These are phyloP conservation scores for Paraconiothyrium sp. DNA, from an alignment of 2,329 filamentous ascomycete genomes.

Conservation along the genomic window DNA sequence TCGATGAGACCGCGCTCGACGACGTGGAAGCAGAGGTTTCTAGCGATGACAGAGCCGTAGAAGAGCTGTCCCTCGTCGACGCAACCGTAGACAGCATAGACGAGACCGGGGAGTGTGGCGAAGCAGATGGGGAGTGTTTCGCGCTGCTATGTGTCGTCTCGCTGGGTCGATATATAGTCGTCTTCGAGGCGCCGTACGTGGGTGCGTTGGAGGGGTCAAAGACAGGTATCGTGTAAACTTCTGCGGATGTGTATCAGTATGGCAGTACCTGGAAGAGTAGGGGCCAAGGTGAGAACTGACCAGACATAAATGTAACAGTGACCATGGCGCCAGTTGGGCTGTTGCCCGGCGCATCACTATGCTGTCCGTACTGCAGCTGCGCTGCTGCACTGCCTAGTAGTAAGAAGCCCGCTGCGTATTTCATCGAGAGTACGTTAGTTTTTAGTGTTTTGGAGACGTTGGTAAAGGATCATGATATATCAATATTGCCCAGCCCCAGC, in stretches of 20 bases:
- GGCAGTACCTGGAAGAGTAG: not conserved
- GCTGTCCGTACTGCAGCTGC: slow-evolving; percentile 10
- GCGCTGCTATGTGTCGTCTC: not conserved
- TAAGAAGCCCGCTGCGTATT: not conserved
- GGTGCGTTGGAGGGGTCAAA: slow-evolving; percentile 16
- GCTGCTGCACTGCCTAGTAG: slow-evolving; percentile 8
- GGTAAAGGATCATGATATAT: not conserved
- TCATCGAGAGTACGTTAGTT: slow-evolving; percentile 4
- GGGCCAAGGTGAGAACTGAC: not conserved
- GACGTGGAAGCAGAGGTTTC: not conserved
- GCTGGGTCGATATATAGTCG: slow-evolving; percentile 9
- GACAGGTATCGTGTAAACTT: slow-evolving; percentile 14
- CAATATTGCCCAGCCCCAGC: not conserved
- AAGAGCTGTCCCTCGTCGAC: not conserved
- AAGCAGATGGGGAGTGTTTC: not conserved
- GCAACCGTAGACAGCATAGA: not conserved
- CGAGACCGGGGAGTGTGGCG: not conserved
- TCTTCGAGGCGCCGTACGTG: slow-evolving; percentile 10
- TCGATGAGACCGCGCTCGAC: not conserved
- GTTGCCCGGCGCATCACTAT: not conserved
- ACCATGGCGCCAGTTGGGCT: slow-evolving; percentile 11
- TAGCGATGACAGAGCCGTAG: not conserved
- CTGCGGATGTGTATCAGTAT: not conserved
- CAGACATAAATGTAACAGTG: slow-evolving; percentile 8
- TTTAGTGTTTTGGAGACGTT: not conserved